phyloP scores from a whole-genome alignment of 2,329 filamentous ascomycete species.

The Colletotrichum noveboracense region DNA sequence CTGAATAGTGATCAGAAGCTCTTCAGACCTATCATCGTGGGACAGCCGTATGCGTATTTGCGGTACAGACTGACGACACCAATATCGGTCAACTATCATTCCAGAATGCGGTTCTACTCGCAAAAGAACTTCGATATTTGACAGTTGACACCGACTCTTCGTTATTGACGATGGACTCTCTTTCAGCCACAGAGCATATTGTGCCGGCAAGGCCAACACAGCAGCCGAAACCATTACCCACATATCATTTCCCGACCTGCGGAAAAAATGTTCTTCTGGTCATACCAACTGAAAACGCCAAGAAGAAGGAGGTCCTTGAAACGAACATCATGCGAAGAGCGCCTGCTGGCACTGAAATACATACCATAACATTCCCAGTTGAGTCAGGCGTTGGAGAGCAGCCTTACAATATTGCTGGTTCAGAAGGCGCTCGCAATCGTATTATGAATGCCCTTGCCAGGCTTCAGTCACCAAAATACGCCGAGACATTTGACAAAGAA shows the following conservation, averaged over 20 bases:
- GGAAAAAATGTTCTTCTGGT: not conserved
- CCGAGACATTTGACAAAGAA: not conserved
- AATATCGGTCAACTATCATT: not conserved
- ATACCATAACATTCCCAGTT: not conserved
- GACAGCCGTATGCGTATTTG: not conserved
- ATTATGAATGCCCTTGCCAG: not conserved
- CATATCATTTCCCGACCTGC: not conserved
- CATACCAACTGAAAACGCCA: not conserved
- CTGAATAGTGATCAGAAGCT: not conserved
- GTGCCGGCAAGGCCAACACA: not conserved
- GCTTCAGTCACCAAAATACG: not conserved
- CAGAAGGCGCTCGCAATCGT: not conserved
- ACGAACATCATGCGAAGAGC: not conserved
- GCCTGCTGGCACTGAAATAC: not conserved
- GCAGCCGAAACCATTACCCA: not conserved
- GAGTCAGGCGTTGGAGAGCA: not conserved
- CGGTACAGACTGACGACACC: not conserved
- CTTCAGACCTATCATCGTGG: not conserved
- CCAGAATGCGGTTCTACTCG: not conserved
- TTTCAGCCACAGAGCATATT: not conserved
- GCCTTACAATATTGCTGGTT: not conserved
- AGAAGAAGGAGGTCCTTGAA: not conserved
- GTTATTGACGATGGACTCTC: not conserved
- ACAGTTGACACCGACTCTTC: not conserved
- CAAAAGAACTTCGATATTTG: not conserved